These are phyloP conservation scores for Cutaneotrichosporon mucoides DNA, from an alignment of 1,284 basidiomycete species.

Conservation along the genomic window DNA sequence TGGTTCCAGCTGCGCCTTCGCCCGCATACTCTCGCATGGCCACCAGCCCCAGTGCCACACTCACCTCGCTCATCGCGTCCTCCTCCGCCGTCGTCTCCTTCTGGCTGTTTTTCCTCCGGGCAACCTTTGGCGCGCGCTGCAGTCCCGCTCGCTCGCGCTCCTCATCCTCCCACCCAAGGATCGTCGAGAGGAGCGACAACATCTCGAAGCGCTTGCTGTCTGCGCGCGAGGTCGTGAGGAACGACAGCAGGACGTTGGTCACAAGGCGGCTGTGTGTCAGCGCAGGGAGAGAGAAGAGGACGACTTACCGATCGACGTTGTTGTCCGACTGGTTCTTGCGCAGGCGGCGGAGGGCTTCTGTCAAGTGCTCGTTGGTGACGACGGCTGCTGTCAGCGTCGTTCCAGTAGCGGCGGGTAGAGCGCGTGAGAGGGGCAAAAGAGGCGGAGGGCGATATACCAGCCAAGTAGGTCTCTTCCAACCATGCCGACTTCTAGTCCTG, in stretches of 20 bases:
- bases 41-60: conserved; percentile 7
- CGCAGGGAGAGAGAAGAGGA: neutral
- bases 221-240: conserved; percentile 81
- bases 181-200: conserved; percentile 78
- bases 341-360: conserved; percentile 89
- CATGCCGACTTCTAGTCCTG: too few relatives aligned
- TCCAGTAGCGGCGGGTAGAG: neutral
- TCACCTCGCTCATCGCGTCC: conserved; percentile 49
- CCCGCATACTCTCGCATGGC: too few relatives aligned
- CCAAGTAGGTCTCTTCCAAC: too few relatives aligned
- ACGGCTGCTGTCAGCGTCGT: conserved; percentile 59
- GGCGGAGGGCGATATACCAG: too few relatives aligned
- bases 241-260: conserved; percentile 90
- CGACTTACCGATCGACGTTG: conserved; percentile 69
- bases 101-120: conserved; percentile 65
- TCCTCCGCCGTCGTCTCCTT: conserved; percentile 49
- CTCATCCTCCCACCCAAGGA: conserved; percentile 82
- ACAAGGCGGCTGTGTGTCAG: conserved; percentile 64
- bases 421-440: too few relatives aligned
- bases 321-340: conserved; percentile 78
- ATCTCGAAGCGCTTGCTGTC: conserved; percentile 97
- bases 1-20: too few relatives aligned
- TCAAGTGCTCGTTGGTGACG: conserved; percentile 95
- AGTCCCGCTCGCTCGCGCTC: conserved; percentile 89
- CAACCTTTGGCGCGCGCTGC: conserved; percentile 53